Evolutionary conservation across 2,329 filamentous ascomycete genomes (phyloP).

Genomic region (Xylaria sp.): DNA sequence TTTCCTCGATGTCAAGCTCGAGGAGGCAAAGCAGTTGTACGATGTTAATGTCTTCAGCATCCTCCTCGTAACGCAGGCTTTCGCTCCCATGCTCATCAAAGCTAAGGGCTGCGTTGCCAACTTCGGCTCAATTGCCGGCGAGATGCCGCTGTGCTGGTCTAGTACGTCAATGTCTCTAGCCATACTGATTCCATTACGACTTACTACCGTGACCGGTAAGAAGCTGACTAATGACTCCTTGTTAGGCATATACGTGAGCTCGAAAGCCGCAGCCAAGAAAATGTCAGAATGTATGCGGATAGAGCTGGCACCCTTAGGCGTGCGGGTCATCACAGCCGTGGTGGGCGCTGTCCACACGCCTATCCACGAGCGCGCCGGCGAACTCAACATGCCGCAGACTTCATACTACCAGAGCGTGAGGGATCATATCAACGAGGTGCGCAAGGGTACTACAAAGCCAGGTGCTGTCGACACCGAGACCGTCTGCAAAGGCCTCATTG

Average conservation of each 20-base stretch:
- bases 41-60: conserved; percentile 25
- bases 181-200: too few relatives aligned
- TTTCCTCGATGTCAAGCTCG: conserved; percentile 25
- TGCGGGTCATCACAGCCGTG: conserved; percentile 29
- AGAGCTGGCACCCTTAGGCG: conserved; percentile 21
- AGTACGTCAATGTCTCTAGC: background rate
- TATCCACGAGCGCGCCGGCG: conserved; percentile 31
- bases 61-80: conserved; percentile 15
- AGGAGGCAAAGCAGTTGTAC: conserved; percentile 22
- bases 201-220: background rate
- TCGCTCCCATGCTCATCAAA: conserved; percentile 7
- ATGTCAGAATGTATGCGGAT: conserved; percentile 21
- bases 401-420: conserved; percentile 15
- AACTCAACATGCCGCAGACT: background rate
- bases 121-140: conserved; percentile 11
- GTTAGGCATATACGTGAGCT: conserved; percentile 22
- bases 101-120: conserved; percentile 13
- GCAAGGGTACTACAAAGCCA: conserved; percentile 3
- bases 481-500: background rate
- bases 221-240: background rate
- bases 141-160: conserved; percentile 11
- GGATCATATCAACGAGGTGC: conserved; percentile 11
- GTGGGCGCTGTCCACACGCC: conserved; percentile 35
- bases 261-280: conserved; percentile 15
- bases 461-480: conserved; percentile 1